Base-by-base conservation (phyloP, 2,329 filamentous ascomycete species). In the Colletotrichum sp. region DNA sequence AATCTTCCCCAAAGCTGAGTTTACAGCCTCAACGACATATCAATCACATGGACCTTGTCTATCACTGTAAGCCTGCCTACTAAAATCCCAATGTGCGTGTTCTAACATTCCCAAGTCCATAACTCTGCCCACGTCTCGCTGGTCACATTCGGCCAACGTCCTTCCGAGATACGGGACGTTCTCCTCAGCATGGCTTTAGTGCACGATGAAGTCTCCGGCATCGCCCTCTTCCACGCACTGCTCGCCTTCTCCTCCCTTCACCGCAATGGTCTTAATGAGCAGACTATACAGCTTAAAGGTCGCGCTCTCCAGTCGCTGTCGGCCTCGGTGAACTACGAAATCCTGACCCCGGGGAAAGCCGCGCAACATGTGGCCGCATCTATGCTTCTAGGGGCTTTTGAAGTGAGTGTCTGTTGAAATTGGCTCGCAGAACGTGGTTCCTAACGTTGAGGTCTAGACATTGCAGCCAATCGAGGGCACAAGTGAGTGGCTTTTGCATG, bases 341-440 rank as follows among this genome's bases (percentile, higher is more conserved):
- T 6, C 2, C 8, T 61, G 15, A 52, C 9, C 13, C 9, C 39
- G 7, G 34, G 3, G 24, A 59, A 48, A 16, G 71, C 71, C 7
- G 55, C 64, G 1, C 64, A 52, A 13, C 64, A 52, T 7, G 64
- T 67, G 1, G 71, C 71, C 6, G 71, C 71, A 12, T 72, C 57
- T 7, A 72, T 72, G 71, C 64, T 72, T 18, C 64, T 72, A 4
- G 71, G 71, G 15, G 52, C 71, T 30, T 72, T 60, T 12, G 71
- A 72, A 34, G 71, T 68, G 28, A 18, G 64, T 36, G 10, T 4
- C 21, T 5, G 21, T 16, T 3, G 5, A 21, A 5, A 15, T 9
- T 6, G 7, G 2, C 1, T 10, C 1, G 21, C 10, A 26, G 13
- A n/a, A 43, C 5, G 7, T 0, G 3, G 10, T 8, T 2, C 36